Conservation (phyloP, 177 flowering plant species). For the Tripterygium wilfordii region DNA sequence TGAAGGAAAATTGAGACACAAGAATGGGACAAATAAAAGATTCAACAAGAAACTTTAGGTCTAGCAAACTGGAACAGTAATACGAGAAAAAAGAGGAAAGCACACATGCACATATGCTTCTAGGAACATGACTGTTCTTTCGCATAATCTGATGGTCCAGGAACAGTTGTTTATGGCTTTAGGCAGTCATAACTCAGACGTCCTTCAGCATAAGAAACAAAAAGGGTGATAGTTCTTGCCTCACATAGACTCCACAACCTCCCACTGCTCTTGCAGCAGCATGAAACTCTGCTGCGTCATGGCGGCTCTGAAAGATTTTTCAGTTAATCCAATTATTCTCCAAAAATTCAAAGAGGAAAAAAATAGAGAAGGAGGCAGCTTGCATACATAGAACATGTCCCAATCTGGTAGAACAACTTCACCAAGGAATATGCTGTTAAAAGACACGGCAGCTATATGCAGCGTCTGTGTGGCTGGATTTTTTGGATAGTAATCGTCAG, state of each 20-base stretch:
- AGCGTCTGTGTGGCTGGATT: conserved; percentile 43
- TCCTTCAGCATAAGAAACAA: background rate
- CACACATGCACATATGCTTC: too few relatives aligned
- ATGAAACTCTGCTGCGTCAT: conserved; percentile 64
- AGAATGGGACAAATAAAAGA: too few relatives aligned
- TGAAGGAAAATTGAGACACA: too few relatives aligned
- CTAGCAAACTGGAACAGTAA: too few relatives aligned
- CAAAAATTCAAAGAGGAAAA: background rate
- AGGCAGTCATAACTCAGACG: too few relatives aligned
- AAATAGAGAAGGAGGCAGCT: background rate
- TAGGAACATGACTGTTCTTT: too few relatives aligned
- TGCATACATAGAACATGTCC: conserved; percentile 76
- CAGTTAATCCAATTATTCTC: background rate
- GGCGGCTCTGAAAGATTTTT: conserved; percentile 41
- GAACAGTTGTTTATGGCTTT: too few relatives aligned
- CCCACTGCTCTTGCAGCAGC: conserved; percentile 71
- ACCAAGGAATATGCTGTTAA: conserved; percentile 68
- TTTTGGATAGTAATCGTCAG: conserved; percentile 61
- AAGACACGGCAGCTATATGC: conserved; percentile 65
- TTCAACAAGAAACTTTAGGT: too few relatives aligned
- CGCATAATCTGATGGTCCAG: too few relatives aligned
- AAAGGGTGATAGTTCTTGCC: too few relatives aligned
- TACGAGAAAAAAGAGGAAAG: too few relatives aligned
- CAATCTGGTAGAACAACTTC: conserved; percentile 72
- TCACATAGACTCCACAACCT: conserved; percentile 63